Percentiles rank a stretch among this genome's conserved stretches.
phyloP scores from a whole-genome alignment of 2,329 filamentous ascomycete genomes.

The Paramyrothecium roridum region DNA sequence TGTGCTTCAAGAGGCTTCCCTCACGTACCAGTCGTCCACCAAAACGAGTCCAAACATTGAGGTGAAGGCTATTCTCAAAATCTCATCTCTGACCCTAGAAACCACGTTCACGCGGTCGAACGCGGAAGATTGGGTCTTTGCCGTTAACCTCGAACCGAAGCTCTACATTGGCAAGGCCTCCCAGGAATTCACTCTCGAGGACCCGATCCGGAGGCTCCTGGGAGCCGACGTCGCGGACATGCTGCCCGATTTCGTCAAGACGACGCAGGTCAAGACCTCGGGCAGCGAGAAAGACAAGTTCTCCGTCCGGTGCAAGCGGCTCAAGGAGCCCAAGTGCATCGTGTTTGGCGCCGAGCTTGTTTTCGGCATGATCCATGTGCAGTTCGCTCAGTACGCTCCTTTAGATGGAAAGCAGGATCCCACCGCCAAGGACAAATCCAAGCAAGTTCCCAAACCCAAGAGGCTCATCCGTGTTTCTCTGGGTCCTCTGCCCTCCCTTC shows the following conservation, averaged over 20 bases:
- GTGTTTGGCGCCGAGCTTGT: not conserved
- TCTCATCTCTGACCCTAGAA: too few relatives aligned
- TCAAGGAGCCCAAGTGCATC: not conserved
- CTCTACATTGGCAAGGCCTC: not conserved
- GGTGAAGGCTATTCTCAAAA: too few relatives aligned
- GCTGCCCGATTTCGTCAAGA: not conserved
- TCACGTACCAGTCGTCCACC: too few relatives aligned
- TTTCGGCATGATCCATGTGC: not conserved
- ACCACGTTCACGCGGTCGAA: too few relatives aligned
- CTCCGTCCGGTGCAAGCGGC: not conserved
- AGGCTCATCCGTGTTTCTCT: not conserved
- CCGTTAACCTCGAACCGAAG: too few relatives aligned
- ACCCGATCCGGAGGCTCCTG: not conserved
- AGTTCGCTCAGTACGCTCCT: not conserved
- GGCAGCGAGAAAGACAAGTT: not conserved
- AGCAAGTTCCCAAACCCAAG: not conserved
- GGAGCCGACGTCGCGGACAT: not conserved
- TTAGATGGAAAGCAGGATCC: not conserved
- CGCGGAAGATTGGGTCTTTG: too few relatives aligned
- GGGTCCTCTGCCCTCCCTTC: not conserved
- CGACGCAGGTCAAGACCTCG: not conserved
- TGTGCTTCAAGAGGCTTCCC: too few relatives aligned
- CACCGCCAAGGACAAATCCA: not conserved
- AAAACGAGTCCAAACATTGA: too few relatives aligned
- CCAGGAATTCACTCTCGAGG: not conserved